Conservation (phyloP, 2,329 filamentous ascomycete species). For the Calonectria pauciramosa region DNA sequence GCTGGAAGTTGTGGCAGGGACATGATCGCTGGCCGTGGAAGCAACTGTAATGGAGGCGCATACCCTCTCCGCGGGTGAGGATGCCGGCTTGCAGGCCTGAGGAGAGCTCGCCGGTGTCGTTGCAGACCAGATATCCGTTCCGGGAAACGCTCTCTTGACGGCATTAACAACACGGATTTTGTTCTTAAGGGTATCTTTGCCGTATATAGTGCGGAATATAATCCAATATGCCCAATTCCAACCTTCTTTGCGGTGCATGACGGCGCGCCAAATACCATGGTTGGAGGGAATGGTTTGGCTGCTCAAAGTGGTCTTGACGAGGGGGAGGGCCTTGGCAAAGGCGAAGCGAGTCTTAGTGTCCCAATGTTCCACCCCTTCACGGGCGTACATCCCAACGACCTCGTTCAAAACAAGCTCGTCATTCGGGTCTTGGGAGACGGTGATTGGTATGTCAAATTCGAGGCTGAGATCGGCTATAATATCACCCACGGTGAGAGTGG, state of each 20-base stretch:
- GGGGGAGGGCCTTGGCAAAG: conserved; percentile 18
- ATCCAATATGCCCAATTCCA: conserved; percentile 28
- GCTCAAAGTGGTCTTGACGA: conserved; percentile 2
- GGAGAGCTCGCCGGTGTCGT: background rate
- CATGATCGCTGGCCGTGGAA: background rate
- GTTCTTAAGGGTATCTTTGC: background rate
- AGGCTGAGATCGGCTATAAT: background rate
- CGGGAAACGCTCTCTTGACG: conserved; percentile 1
- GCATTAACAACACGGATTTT: background rate
- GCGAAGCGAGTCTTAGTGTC: conserved; percentile 1
- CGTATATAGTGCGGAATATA: conserved; percentile 19
- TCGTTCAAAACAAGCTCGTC: background rate
- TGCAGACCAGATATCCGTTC: conserved; percentile 20
- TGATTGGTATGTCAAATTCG: conserved; percentile 6
- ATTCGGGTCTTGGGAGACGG: background rate
- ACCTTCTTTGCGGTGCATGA: background rate
- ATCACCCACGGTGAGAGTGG: background rate
- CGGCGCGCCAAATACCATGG: conserved; percentile 17
- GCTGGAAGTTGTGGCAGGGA: background rate
- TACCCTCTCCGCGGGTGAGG: background rate
- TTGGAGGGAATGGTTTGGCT: conserved; percentile 1
- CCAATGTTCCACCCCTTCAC: conserved; percentile 13
- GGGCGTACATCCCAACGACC: conserved; percentile 11
- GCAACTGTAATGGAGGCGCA: background rate
- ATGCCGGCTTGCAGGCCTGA: background rate